These are phyloP conservation scores for Maudiozyma pseudohumilis DNA, from an alignment of 805 yeast genomes.

Conservation along the genomic window DNA sequence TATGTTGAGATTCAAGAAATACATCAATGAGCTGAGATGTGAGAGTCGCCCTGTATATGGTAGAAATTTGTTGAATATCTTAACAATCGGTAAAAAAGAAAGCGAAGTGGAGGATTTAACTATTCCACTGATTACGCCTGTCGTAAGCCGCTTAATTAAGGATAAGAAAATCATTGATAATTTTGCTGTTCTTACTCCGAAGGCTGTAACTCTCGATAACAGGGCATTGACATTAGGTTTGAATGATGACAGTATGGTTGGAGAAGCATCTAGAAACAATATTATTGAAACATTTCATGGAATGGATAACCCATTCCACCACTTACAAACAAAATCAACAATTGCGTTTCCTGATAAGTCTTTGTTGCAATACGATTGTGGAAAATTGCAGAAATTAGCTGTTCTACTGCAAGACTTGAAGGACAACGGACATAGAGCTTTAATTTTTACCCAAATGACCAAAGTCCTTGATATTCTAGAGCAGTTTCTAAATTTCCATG, in stretches of 20 bases:
- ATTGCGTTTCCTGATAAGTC: slow-evolving; percentile 96
- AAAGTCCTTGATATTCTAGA: slow-evolving; percentile 89
- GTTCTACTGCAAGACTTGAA: slow-evolving; percentile 63
- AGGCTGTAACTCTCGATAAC: slow-evolving; percentile 69
- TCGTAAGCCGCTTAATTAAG: slow-evolving; percentile 31
- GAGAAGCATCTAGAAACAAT: slow-evolving; percentile 23
- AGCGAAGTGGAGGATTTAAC: slow-evolving; percentile 11
- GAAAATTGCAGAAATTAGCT: slow-evolving; percentile 84
- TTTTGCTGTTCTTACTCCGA: slow-evolving; percentile 81
- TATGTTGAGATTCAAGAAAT: slow-evolving; percentile 44
- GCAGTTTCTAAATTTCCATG: slow-evolving; percentile 87
- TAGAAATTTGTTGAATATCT: slow-evolving; percentile 37
- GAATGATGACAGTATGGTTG: slow-evolving; percentile 17
- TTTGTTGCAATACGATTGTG: slow-evolving; percentile 88
- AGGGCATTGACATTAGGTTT: slow-evolving; percentile 31
- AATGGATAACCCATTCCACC: slow-evolving; percentile 53
- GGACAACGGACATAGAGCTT: slow-evolving; percentile 83
- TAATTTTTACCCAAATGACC: slow-evolving; percentile 97
- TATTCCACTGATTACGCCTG: slow-evolving; percentile 35
- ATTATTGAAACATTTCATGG: slow-evolving; percentile 8
- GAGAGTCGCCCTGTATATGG: slow-evolving; percentile 61
- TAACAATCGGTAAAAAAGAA: slow-evolving; percentile 24
- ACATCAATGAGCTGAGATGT: slow-evolving; percentile 59
- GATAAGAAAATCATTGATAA: slow-evolving; percentile 52
- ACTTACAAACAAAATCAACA: slow-evolving; percentile 73